Evolutionary conservation across 2,329 filamentous ascomycete species (phyloP).

Genomic region (Arthroderma sp.): DNA sequence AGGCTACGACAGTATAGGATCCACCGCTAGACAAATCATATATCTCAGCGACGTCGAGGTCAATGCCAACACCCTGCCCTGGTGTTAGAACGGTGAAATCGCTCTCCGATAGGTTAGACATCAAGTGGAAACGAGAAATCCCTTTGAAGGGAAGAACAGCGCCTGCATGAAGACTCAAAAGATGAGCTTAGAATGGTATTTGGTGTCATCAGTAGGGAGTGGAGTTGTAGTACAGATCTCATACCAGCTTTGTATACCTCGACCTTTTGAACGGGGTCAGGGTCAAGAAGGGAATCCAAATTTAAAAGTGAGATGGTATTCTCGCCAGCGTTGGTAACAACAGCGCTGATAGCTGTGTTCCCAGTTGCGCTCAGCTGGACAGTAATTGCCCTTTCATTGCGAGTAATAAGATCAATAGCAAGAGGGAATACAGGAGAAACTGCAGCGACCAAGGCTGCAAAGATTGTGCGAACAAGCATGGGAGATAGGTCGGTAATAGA

Average conservation of each 20-base stretch:
- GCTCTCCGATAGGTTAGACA: conserved; percentile 16
- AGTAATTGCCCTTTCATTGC: conserved; percentile 10
- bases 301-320: conserved; percentile 23
- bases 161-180: neutral
- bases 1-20: conserved; percentile 42
- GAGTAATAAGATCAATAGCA: no score
- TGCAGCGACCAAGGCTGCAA: no score
- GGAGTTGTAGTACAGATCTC: neutral
- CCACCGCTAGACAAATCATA: conserved; percentile 36
- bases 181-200: neutral
- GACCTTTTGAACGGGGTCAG: conserved; percentile 24
- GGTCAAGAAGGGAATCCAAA: conserved; percentile 25
- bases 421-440: no score
- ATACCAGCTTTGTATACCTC: conserved; percentile 19
- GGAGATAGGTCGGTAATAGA: no score
- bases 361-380: conserved; percentile 20
- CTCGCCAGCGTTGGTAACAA: conserved; percentile 22
- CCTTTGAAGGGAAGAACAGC: conserved; percentile 5
- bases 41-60: conserved; percentile 24
- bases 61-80: conserved; percentile 18
- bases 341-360: conserved; percentile 23
- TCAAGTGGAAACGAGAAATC: neutral
- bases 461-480: no score
- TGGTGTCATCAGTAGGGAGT: neutral
- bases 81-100: conserved; percentile 19